Evolutionary conservation across 2,329 filamentous ascomycete genomes (phyloP), one percentile per base, ranked within the genome.

Genomic region (Cladosporium sp.): DNA sequence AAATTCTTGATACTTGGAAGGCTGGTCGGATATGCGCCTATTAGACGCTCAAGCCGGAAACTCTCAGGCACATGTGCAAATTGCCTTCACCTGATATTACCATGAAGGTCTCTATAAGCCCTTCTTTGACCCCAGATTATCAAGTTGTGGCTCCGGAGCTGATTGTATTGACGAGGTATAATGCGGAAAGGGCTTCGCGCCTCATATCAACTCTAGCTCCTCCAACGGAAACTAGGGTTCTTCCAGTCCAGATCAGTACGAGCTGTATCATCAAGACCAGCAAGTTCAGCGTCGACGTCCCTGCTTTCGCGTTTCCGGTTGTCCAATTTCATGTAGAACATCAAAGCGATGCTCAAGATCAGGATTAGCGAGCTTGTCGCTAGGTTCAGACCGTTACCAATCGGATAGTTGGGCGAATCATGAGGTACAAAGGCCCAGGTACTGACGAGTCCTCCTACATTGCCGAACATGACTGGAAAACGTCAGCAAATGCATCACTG

Each of bases 331-430:
- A 89, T 88, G 82, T 83, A 90, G 1, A 80, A 62, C 61, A 83
- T 73, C 35, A 86, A 68, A 0, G 65, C 50, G 0, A 79, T 76
- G 4, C 77, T 75, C 3, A 80, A 56, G 1, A 89, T 55, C 12
- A 89, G 67, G 1, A 83, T 83, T 1, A 74, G 73, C n/a, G 76
- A 77, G n/a, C 78, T 77, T 0, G 83, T 84, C 0, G 82, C 87
- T 42, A 89, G 66, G 67, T 90, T 90, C 35, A 90, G 69, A 0
- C 87, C 87, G 65, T 90, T 90, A 1, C 87, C 87, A 57, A 89
- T 88, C 60, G 77, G 83, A 65, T 84, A 91, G 58, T 89, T 71
- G 0, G 87, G 87, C 0, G 65, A 81, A 66, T 90, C 87, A 63
- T 74, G 82, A 0, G 81, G 79, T 15, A 89, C 65, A 71, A 69